Evolutionary conservation across 768 basidiomycete species (phyloP), one percentile per base, ranked within the genome.

Genomic region (Trametes cubensis): DNA sequence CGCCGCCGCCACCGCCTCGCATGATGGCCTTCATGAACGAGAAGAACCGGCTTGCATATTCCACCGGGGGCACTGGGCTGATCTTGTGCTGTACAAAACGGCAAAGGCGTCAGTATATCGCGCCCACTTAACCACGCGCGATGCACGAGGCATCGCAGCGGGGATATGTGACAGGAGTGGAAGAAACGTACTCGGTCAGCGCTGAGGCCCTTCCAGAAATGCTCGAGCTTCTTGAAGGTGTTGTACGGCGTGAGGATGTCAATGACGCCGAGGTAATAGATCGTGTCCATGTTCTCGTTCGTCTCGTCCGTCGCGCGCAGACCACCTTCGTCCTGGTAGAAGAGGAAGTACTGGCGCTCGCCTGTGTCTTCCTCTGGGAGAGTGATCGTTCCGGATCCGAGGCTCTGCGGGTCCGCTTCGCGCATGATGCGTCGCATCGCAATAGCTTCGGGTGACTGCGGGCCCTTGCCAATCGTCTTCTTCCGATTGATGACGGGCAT

Each of bases 271-370:
- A 98, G 79, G 74, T 98, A 98, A 74, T 96, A 97, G 58, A 97
- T 89, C 49, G 85, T 85, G 65, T 89, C 88, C 75, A 88, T 74
- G 2, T 80, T 74, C 20, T 83, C 80, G 73, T 98, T 96, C 10
- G 74, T 75, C 69, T 98, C 95, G 73, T 95, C 87, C 18, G 96
- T 97, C 39, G 95, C 93, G 34, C 90, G 83, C 46, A 96, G 71
- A 0, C 97, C 97, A 14, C 95, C 95, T 68, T 98, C 97, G 71
- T 99, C 95, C 69, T 95, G 93, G 71, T 97, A 98, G 75, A 99
- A 99, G 26, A 98, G 74, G 72, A 96, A 94, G 60, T 92, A 84
- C 25, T 83, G 80, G 17, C 84, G 77, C 60, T 90, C 85, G 39
- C 68, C 71, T 1, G 82, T 80, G 70, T 90, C 83, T 69, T 83